Evolutionary conservation across 2,329 filamentous ascomycete genomes (phyloP).

Genomic region (Curvularia eragrostidis): DNA sequence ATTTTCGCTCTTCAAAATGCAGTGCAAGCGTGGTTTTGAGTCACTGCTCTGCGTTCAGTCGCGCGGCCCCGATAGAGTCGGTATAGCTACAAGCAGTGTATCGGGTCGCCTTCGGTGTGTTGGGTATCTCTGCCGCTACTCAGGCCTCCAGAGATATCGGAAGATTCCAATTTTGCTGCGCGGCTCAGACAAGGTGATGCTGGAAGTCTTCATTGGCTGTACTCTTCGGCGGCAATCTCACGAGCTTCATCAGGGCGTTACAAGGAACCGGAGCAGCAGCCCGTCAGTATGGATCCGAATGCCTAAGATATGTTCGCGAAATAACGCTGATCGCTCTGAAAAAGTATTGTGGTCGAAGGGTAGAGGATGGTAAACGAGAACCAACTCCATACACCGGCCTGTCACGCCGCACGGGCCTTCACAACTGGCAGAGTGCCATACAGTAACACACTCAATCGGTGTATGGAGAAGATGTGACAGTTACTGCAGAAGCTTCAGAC

Average conservation of each 20-base stretch:
- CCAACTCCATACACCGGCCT: conserved; percentile 1
- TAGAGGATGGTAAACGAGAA: neutral
- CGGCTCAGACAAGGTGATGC: neutral
- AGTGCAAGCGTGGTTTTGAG: neutral
- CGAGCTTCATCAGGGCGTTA: neutral
- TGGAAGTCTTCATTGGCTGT: neutral
- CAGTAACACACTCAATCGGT: neutral
- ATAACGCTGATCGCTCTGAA: neutral
- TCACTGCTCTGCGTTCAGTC: neutral
- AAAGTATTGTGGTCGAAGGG: too few relatives aligned
- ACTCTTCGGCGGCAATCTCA: neutral
- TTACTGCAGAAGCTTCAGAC: neutral
- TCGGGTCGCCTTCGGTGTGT: neutral
- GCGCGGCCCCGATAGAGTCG: neutral
- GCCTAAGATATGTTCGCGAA: neutral
- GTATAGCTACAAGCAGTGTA: too few relatives aligned
- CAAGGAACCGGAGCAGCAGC: too few relatives aligned
- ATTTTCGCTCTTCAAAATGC: neutral
- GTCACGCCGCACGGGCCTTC: conserved; percentile 7
- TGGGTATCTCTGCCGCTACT: neutral
- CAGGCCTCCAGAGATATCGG: neutral
- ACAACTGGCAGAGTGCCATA: neutral
- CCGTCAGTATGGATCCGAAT: neutral
- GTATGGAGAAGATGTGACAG: neutral
- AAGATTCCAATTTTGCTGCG: neutral